A percentile compares a stretch with the other conserved stretches of the same genome.
phyloP scores from a whole-genome alignment of 1,139 yeast genomes.

The Blastobotrys ciferrii region DNA sequence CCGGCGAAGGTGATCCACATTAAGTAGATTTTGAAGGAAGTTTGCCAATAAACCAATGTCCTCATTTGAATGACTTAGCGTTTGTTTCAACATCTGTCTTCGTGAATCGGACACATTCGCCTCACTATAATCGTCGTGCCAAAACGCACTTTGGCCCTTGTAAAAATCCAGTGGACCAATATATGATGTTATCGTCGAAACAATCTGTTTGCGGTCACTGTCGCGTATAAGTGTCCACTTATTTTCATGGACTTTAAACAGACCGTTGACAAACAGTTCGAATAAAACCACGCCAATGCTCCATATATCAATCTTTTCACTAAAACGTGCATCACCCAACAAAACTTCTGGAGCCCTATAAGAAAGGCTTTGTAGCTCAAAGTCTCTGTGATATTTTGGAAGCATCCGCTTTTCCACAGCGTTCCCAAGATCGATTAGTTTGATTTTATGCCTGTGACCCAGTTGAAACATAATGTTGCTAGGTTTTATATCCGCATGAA shows the following conservation, averaged over 20 bases:
- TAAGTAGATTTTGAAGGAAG: constrained; percentile 38
- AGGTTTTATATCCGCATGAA: constrained; percentile 82
- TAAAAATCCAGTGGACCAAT: constrained; percentile 27
- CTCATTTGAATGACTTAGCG: constrained; percentile 13
- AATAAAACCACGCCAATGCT: constrained; percentile 29
- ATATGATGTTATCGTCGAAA: constrained; percentile 20
- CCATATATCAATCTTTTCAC: constrained; percentile 30
- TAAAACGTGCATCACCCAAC: constrained; percentile 28
- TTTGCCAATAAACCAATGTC: background rate
- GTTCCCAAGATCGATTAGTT: constrained; percentile 30
- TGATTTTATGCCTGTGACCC: constrained; percentile 21
- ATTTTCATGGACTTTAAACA: constrained; percentile 19
- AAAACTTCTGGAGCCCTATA: constrained; percentile 33
- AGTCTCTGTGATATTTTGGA: constrained; percentile 24
- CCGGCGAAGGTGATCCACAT: constrained; percentile 77
- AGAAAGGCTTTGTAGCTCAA: constrained; percentile 28
- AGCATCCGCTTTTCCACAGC: constrained; percentile 21
- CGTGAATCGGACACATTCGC: background rate
- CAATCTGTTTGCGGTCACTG: constrained; percentile 13
- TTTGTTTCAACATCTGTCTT: constrained; percentile 12
- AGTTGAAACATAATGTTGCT: constrained; percentile 58
- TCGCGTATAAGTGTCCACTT: constrained; percentile 20
- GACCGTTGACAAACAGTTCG: constrained; percentile 25
- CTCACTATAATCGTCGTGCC: constrained; percentile 21
- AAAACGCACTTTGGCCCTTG: constrained; percentile 18